Percentiles rank a stretch among this genome's conserved stretches.
phyloP scores from a whole-genome alignment of 805 yeast species.

The Myxozyma neglecta region DNA sequence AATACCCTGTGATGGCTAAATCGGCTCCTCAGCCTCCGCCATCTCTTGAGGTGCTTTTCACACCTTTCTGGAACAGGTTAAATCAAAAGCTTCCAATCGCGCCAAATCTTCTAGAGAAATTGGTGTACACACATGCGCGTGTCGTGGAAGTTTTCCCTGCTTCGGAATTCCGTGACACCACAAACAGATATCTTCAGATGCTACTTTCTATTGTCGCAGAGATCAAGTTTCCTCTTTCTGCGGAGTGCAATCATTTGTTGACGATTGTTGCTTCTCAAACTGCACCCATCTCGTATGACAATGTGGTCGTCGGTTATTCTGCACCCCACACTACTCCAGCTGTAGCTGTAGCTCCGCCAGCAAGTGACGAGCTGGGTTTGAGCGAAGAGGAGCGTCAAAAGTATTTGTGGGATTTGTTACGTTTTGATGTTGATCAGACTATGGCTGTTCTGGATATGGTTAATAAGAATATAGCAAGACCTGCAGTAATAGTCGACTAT shows the following conservation, averaged over 20 bases:
- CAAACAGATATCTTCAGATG: background rate
- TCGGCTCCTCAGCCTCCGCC: constrained; percentile 5
- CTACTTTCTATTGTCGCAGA: constrained; percentile 2
- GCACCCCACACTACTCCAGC: background rate
- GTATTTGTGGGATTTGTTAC: constrained; percentile 4
- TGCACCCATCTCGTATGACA: background rate
- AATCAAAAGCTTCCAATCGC: constrained; percentile 5
- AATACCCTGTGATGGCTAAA: background rate
- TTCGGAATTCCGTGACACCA: constrained; percentile 7
- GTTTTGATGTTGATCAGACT: background rate
- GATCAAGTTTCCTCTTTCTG: background rate
- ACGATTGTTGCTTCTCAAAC: constrained; percentile 13
- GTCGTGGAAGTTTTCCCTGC: background rate
- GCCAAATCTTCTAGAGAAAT: background rate
- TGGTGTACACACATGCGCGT: constrained; percentile 19
- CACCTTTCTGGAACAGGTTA: background rate
- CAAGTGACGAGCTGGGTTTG: background rate
- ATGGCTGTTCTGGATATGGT: constrained; percentile 12
- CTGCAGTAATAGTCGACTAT: background rate
- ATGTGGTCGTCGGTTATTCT: background rate
- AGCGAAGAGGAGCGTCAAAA: constrained; percentile 1
- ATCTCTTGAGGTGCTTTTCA: constrained; percentile 1
- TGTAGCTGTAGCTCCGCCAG: too few species aligned
- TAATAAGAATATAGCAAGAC: background rate
- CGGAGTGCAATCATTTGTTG: constrained; percentile 6